phyloP scores from a whole-genome alignment of 768 basidiomycete genomes.

The Mycena polygramma region DNA sequence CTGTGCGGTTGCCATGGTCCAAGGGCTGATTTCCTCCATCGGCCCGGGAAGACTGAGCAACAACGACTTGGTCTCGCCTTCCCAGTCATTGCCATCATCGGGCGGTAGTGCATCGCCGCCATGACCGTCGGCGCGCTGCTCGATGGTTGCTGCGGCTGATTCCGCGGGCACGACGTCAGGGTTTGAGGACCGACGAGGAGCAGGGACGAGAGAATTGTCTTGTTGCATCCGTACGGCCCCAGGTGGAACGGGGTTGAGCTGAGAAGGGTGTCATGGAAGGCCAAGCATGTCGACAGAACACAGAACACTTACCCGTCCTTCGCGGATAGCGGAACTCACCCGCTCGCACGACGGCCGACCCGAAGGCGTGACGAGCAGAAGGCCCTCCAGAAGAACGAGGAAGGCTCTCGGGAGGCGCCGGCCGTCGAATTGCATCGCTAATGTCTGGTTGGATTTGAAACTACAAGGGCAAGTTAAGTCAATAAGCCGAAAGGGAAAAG shows the following conservation, averaged over 20 bases:
- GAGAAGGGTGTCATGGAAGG: background rate
- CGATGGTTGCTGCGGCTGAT: background rate
- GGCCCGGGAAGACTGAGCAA: constrained; percentile 29
- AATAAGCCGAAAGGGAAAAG: constrained; percentile 4
- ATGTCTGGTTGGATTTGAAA: constrained; percentile 63
- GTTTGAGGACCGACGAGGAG: constrained; percentile 21
- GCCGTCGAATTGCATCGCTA: constrained; percentile 72
- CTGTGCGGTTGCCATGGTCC: constrained; percentile 12
- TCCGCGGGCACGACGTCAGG: background rate
- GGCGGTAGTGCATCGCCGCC: background rate
- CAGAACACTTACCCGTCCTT: constrained; percentile 75
- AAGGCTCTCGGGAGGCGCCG: constrained; percentile 81
- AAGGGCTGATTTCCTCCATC: constrained; percentile 9
- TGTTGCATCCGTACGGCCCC: background rate
- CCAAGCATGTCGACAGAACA: background rate
- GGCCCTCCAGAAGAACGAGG: constrained; percentile 77
- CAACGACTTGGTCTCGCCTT: constrained; percentile 17
- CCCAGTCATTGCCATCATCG: constrained; percentile 1
- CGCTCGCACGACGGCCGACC: constrained; percentile 81
- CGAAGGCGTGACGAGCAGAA: constrained; percentile 72
- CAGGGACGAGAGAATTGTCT: constrained; percentile 28
- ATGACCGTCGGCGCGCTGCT: constrained; percentile 8
- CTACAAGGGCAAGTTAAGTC: constrained; percentile 41
- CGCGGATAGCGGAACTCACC: constrained; percentile 74
- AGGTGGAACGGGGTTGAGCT: constrained; percentile 29